Evolutionary conservation across 345 rosid genomes (phyloP), one percentile per base, ranked within the genome.

Genomic region (Eucalyptus albens): DNA sequence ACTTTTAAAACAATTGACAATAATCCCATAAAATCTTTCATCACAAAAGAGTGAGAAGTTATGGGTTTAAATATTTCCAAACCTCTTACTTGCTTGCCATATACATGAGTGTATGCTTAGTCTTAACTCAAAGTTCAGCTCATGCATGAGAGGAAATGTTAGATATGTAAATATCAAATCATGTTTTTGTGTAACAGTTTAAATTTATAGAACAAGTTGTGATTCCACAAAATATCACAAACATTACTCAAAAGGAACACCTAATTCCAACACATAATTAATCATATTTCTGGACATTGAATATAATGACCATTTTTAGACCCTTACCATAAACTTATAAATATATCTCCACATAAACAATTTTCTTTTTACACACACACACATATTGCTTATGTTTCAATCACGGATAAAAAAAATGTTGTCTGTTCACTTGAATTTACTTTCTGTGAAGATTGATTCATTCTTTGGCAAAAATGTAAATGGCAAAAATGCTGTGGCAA

Each of bases 371-470:
- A 11, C 15, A n/a, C n/a, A n/a, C n/a, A n/a, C n/a, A n/a, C n/a
- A n/a, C n/a, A n/a, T n/a, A n/a, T n/a, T n/a, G n/a, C n/a, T n/a
- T n/a, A n/a, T n/a, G n/a, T n/a, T n/a, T n/a, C n/a, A 83, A 44
- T 24, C 31, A 83, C 9, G 13, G 15, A 21, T 24, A 49, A n/a
- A n/a, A n/a, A n/a, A n/a, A 44, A 24, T 44, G 50, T 47, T 19
- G n/a, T 82, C 16, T 82, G 50, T 40, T 82, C 50, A 47, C 86
- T 82, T 31, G 29, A n/a, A n/a, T n/a, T n/a, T n/a, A n/a, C n/a
- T n/a, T n/a, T n/a, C n/a, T 14, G 16, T 5, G 45, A 24, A 19
- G 24, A 4, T 19, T 0, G 3, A 47, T 82, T 15, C 1, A n/a
- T n/a, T n/a, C n/a, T n/a, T n/a, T n/a, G n/a, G n/a, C n/a, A n/a